Evolutionary conservation across 805 yeast species (phyloP).

Genomic region (Spathaspora girioi): DNA sequence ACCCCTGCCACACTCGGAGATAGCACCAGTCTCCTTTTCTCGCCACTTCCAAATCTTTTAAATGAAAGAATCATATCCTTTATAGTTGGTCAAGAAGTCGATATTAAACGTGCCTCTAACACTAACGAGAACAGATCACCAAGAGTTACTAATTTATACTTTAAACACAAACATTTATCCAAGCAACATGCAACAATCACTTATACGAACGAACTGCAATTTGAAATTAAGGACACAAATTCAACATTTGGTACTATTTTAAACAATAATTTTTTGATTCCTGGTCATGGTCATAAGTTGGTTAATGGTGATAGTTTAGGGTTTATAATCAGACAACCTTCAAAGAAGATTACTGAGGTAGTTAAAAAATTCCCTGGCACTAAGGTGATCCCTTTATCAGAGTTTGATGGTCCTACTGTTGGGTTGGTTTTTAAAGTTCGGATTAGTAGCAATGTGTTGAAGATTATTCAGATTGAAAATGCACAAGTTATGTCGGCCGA

Average conservation of each 20-base stretch:
- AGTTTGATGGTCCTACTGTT: constrained; percentile 19
- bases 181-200: constrained; percentile 32
- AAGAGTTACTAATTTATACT: constrained; percentile 24
- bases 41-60: constrained; percentile 2
- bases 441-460: constrained; percentile 11
- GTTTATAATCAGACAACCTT: constrained; percentile 32
- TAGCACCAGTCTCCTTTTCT: background rate
- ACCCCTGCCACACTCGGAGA: background rate
- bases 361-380: constrained; percentile 9
- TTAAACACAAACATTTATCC: constrained; percentile 34
- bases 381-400: constrained; percentile 12
- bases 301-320: constrained; percentile 27
- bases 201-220: constrained; percentile 1
- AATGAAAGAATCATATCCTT: constrained; percentile 4
- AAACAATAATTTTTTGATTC: constrained; percentile 21
- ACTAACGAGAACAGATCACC: constrained; percentile 11
- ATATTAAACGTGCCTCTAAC: constrained; percentile 7
- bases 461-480: constrained; percentile 10
- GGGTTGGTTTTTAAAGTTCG: constrained; percentile 16
- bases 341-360: constrained; percentile 15
- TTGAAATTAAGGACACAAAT: constrained; percentile 24
- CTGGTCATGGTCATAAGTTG: constrained; percentile 15
- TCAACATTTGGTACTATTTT: constrained; percentile 40
- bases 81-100: background rate
- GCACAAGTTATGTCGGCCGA: background rate